Percentiles rank a stretch among this genome's conserved stretches.
Evolutionary conservation across 306 rosid species (phyloP).

Genomic region (Cucumis sativus): DNA sequence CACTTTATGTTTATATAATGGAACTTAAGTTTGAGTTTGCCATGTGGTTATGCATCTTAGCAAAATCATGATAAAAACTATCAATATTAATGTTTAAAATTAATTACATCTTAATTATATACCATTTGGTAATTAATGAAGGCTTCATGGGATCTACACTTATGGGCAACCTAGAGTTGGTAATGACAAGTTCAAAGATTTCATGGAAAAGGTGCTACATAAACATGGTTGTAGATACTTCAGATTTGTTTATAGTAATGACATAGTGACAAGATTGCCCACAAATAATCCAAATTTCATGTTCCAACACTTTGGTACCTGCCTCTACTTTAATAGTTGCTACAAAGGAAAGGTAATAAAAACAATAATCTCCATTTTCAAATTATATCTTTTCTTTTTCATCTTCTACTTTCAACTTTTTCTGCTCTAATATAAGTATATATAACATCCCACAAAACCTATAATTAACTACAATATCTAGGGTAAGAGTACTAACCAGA

Average conservation of each 20-base stretch:
- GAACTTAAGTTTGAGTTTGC: too few relatives aligned
- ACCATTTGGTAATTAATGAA: background rate
- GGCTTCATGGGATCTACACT: conserved; percentile 51
- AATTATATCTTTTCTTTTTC: background rate
- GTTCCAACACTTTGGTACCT: conserved; percentile 73
- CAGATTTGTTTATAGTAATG: conserved; percentile 65
- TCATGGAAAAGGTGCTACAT: conserved; percentile 38
- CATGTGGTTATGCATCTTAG: too few relatives aligned
- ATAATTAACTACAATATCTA: too few relatives aligned
- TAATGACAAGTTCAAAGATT: conserved; percentile 26
- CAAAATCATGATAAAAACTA: too few relatives aligned
- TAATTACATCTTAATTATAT: background rate
- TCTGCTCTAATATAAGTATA: too few relatives aligned
- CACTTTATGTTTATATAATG: too few relatives aligned
- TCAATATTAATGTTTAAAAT: background rate
- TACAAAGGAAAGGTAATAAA: conserved; percentile 36
- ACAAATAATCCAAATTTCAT: conserved; percentile 38
- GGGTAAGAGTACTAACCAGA: too few relatives aligned
- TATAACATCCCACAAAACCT: too few relatives aligned
- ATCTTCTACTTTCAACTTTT: background rate
- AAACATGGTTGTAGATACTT: conserved; percentile 33
- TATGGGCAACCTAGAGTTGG: conserved; percentile 95
- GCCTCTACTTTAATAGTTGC: conserved; percentile 41
- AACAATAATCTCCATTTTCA: background rate
- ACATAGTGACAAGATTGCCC: conserved; percentile 66